Percentiles rank a stretch among this genome's conserved stretches.
These are phyloP conservation scores for Linum lewisii DNA, from an alignment of 345 rosid genomes.

Conservation along the genomic window DNA sequence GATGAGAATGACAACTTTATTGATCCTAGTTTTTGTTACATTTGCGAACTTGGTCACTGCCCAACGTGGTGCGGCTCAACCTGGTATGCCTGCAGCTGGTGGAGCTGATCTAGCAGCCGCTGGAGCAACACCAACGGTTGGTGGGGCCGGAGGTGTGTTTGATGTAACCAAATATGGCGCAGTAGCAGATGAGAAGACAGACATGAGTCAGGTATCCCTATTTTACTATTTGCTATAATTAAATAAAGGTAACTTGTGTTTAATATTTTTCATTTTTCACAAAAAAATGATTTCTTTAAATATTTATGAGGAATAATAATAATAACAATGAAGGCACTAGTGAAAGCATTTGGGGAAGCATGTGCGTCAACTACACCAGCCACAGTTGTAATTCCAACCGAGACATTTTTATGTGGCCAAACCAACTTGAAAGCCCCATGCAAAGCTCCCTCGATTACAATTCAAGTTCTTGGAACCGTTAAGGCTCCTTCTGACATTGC, in stretches of 20 bases:
- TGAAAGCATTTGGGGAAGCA: constrained; percentile 37
- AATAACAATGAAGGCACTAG: constrained; percentile 24
- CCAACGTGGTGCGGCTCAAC: background rate
- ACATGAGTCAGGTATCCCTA: background rate
- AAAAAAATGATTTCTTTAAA: no score
- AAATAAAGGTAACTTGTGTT: background rate
- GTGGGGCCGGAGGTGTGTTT: background rate
- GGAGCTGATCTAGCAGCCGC: background rate
- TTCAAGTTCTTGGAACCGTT: constrained; percentile 30
- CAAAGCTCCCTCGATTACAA: constrained; percentile 10
- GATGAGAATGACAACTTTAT: background rate
- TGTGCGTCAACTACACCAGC: constrained; percentile 32
- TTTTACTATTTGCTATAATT: no score
- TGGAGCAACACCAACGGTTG: no score
- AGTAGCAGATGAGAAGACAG: background rate
- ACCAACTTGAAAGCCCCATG: constrained; percentile 40
- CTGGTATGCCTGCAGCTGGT: background rate
- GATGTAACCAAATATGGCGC: constrained; percentile 3
- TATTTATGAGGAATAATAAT: no score
- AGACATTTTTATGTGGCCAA: constrained; percentile 19
- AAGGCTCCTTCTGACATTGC: constrained; percentile 30
- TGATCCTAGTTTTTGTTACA: background rate
- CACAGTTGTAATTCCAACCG: constrained; percentile 33
- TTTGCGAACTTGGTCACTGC: background rate
- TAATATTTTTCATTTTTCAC: no score